phyloP scores from a whole-genome alignment of 1,284 basidiomycete species.

The Marasmius tenuissimus region DNA sequence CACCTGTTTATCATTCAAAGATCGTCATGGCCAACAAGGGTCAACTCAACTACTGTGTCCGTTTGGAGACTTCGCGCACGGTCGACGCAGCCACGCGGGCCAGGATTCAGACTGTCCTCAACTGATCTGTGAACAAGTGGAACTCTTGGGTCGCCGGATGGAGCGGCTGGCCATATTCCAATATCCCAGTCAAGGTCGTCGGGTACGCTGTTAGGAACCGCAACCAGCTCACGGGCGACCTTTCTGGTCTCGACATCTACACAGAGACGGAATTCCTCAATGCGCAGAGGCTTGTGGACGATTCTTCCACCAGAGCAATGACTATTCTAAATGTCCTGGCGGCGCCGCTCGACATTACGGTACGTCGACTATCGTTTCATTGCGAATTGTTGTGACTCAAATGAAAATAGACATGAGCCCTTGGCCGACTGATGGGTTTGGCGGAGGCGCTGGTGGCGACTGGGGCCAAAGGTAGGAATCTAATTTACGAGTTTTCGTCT shows the following conservation, averaged over 20 bases:
- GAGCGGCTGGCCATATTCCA: constrained; percentile 10
- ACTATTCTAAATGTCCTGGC: constrained; percentile 11
- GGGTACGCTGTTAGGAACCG: constrained; percentile 10
- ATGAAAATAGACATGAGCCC: not conserved
- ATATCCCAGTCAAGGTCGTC: constrained; percentile 8
- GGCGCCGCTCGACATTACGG: constrained; percentile 14
- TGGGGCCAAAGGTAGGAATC: not conserved
- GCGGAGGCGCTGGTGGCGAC: not conserved
- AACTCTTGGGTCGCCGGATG: constrained; percentile 11
- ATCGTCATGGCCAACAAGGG: constrained; percentile 13
- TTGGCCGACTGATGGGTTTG: not conserved
- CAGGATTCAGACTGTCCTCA: constrained; percentile 4
- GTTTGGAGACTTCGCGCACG: constrained; percentile 8
- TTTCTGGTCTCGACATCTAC: constrained; percentile 8
- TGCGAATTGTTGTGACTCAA: not conserved
- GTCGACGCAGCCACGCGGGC: constrained; percentile 3
- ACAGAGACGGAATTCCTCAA: constrained; percentile 10
- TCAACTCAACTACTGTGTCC: constrained; percentile 13
- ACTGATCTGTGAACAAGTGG: constrained; percentile 10
- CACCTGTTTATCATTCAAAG: not conserved
- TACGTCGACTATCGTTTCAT: not conserved
- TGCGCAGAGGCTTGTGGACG: constrained; percentile 13
- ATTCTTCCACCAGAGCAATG: constrained; percentile 16
- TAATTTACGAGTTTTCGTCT: not conserved
- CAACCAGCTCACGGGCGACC: constrained; percentile 8